These are phyloP conservation scores for Aspergillus viridinutans DNA, from an alignment of 2,329 filamentous ascomycete species.

Conservation along the genomic window DNA sequence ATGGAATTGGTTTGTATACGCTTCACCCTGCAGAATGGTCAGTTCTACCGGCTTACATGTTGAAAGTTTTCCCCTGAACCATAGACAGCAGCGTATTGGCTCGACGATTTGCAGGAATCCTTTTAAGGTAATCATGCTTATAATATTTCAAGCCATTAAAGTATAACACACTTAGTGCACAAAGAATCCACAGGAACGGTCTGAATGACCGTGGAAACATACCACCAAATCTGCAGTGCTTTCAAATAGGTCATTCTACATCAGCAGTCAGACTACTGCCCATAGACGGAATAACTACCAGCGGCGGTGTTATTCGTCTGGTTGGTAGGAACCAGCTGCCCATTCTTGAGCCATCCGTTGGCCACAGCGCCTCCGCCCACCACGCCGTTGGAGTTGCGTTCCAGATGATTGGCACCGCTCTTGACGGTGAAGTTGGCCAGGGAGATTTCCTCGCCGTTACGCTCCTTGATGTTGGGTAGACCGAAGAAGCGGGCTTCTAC, in stretches of 20 bases:
- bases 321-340: neutral
- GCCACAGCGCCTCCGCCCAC: neutral
- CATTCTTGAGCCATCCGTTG: neutral
- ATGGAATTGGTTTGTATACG: neutral
- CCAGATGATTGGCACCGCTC: conserved; percentile 57
- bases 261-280: neutral
- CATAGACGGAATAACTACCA: neutral
- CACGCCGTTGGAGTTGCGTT: conserved; percentile 23
- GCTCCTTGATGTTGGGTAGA: conserved; percentile 54
- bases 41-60: too few species aligned
- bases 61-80: too few species aligned
- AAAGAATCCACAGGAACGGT: neutral
- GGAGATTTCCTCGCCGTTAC: conserved; percentile 61
- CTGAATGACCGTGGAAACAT: neutral
- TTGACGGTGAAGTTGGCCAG: conserved; percentile 67
- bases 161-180: neutral
- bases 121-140: too few species aligned
- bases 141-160: too few species aligned
- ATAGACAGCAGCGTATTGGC: too few species aligned
- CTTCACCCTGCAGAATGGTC: too few species aligned
- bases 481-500: conserved; percentile 65
- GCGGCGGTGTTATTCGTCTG: neutral
- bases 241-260: neutral
- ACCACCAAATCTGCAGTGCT: neutral
- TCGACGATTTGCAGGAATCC: too few species aligned